Conservation (phyloP, 208 protist species). For the Leishmania aethiopica region DNA sequence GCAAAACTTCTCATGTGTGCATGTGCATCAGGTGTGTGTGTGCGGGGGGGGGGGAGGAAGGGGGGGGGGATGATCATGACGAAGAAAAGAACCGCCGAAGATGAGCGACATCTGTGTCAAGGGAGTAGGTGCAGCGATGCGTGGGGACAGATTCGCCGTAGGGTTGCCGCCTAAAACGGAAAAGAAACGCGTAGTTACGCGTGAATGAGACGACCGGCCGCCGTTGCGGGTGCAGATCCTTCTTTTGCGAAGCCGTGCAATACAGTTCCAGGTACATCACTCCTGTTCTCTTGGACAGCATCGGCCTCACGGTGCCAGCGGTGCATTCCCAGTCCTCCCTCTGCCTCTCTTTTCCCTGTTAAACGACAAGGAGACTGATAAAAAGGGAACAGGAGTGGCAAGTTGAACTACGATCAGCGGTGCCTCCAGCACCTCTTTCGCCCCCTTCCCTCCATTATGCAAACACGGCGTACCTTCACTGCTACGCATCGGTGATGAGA, state of each 20-base stretch:
- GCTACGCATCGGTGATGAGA: not conserved
- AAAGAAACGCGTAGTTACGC: not conserved
- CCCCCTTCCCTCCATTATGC: not conserved
- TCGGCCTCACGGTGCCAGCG: not conserved
- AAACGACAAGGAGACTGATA: not conserved
- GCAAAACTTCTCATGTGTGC: not conserved
- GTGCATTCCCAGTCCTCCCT: not conserved
- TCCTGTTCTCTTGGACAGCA: not conserved
- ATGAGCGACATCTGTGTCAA: not conserved
- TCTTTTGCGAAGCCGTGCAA: not conserved
- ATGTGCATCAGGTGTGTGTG: not conserved
- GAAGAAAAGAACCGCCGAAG: not conserved
- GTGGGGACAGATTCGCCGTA: not conserved
- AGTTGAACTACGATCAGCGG: not conserved
- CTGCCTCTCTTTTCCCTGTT: not conserved
- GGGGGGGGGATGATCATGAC: not conserved
- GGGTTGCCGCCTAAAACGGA: not conserved
- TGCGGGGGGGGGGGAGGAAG: not conserved
- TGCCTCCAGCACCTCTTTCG: not conserved
- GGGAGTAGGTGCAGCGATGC: not conserved
- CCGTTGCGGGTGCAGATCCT: not conserved
- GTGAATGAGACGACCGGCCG: not conserved
- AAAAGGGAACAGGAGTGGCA: not conserved
- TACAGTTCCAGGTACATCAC: no score
- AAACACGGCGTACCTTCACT: not conserved